Evolutionary conservation across 345 rosid species (phyloP), one percentile per base, ranked within the genome.

Genomic region (Fremontodendron californicum): DNA sequence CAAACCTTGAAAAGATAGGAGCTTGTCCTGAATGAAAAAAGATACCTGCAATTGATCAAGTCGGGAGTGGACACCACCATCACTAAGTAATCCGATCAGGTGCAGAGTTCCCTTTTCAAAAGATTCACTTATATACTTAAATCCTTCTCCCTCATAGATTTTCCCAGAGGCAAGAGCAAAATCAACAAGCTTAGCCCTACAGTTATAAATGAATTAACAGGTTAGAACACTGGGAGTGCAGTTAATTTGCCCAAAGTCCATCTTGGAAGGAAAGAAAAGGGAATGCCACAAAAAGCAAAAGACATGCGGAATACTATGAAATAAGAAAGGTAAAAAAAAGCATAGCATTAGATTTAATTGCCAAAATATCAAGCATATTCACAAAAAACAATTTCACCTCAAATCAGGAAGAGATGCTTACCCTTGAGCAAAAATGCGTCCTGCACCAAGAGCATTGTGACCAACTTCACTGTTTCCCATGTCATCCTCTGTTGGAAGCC

Each of bases 381-480:
- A 76, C 3, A 33, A 33, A 5, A n/a, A 9, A 18, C 2, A 60
- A 46, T 0, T 11, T n/a, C 39, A 8, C 31, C 5, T 5, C 19
- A 77, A 40, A 58, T 5, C 9, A n/a, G 49, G 42, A 65, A 69
- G 33, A 15, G 68, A 75, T 57, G 57, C 39, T 54, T 42, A 90
- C 94, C 97, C 99, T 82, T 95, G 99, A 75, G 97, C 98, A 71
- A 57, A 93, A 63, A 96, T 94, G 52, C 99, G 94, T 45, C 99
- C 99, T 64, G 99, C 97, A 18, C 98, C 98, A 27, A 96, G 99
- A 46, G 99, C 99, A 58, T 96, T 96, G 75, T 96, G 99, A 71
- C 99, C 99, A 33, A 93, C 99, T 82, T 96, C 99, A 79, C 99
- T 96, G 84, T 96, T 96, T 33, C 99, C 99, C 99, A 93, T 93